Percentiles rank a stretch among this genome's conserved stretches.
Conservation (phyloP, 192 early-diverging fungal species). For the Backusella circina region DNA sequence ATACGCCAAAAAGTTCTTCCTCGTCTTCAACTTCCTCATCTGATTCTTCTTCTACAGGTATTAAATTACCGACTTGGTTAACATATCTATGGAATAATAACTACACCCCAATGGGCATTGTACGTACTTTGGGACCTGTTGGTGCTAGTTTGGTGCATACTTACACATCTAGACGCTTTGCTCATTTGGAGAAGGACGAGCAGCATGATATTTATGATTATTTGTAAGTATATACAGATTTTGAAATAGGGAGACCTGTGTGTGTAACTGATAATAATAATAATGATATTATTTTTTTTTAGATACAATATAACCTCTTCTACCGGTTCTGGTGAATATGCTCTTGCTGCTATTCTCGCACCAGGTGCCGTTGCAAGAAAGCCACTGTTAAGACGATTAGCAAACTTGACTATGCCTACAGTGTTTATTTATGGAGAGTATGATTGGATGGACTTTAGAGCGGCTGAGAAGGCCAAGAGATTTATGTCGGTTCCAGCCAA, state of each 20-base stretch:
- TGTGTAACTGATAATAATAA: too few relatives aligned
- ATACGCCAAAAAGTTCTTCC: not conserved
- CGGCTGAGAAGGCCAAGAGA: constrained; percentile 59
- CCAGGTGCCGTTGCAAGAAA: constrained; percentile 82
- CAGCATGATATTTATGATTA: constrained; percentile 71
- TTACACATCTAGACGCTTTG: constrained; percentile 62
- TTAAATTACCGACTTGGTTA: not conserved
- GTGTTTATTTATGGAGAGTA: constrained; percentile 51
- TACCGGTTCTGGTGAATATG: constrained; percentile 80
- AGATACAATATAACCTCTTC: constrained; percentile 73
- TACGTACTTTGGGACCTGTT: constrained; percentile 75
- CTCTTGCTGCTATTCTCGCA: constrained; percentile 66
- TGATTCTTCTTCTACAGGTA: not conserved
- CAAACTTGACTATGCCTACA: constrained; percentile 63
- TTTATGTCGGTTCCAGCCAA: constrained; percentile 51
- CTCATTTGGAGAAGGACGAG: constrained; percentile 63
- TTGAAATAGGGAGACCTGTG: not conserved
- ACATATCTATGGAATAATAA: constrained; percentile 72
- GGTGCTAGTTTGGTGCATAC: constrained; percentile 54
- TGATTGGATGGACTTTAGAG: constrained; percentile 90
- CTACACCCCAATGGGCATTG: constrained; percentile 75
- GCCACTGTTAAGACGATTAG: constrained; percentile 68
- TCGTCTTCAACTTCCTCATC: not conserved
- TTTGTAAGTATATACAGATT: constrained; percentile 36
- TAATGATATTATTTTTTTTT: not conserved